phyloP scores from a whole-genome alignment of 2,329 filamentous ascomycete genomes.

The Pyricularia pennisetigena region DNA sequence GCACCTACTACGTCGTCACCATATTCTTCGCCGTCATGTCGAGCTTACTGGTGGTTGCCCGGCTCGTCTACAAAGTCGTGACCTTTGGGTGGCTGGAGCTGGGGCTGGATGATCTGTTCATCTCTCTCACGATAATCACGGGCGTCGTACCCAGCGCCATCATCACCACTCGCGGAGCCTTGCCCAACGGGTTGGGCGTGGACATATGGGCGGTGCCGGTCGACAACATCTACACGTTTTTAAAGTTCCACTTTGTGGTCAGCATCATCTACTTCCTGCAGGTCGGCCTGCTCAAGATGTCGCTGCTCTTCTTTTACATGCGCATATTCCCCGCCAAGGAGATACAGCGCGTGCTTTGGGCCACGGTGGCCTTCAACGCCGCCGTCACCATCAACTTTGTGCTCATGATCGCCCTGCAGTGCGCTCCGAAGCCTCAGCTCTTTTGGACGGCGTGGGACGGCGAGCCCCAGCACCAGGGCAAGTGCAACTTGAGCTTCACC shows the following conservation, averaged over 20 bases:
- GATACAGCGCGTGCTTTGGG: constrained; percentile 18
- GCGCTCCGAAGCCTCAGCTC: constrained; percentile 31
- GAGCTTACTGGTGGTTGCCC: constrained; percentile 24
- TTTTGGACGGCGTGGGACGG: constrained; percentile 42
- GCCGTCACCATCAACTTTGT: constrained; percentile 20
- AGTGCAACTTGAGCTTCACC: constrained; percentile 34
- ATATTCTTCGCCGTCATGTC: constrained; percentile 21
- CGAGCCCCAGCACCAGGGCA: constrained; percentile 25
- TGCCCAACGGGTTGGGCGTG: constrained; percentile 24
- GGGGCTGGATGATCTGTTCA: not conserved
- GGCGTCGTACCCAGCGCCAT: not conserved
- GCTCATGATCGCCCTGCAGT: constrained; percentile 28
- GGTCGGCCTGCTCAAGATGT: constrained; percentile 22
- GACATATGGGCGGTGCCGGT: constrained; percentile 33
- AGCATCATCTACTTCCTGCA: constrained; percentile 19
- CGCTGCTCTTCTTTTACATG: constrained; percentile 26
- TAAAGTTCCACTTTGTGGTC: constrained; percentile 19
- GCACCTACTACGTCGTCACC: constrained; percentile 20
- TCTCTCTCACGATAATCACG: not conserved
- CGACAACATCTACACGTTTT: constrained; percentile 25
- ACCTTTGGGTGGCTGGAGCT: constrained; percentile 15
- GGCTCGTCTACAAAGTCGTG: constrained; percentile 24
- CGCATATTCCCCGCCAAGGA: constrained; percentile 20
- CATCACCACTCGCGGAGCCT: not conserved
- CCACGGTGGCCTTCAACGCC: constrained; percentile 19